Evolutionary conservation across 2,329 filamentous ascomycete species (phyloP), one percentile per base, ranked within the genome.

Genomic region (Atkinsonella texensis): DNA sequence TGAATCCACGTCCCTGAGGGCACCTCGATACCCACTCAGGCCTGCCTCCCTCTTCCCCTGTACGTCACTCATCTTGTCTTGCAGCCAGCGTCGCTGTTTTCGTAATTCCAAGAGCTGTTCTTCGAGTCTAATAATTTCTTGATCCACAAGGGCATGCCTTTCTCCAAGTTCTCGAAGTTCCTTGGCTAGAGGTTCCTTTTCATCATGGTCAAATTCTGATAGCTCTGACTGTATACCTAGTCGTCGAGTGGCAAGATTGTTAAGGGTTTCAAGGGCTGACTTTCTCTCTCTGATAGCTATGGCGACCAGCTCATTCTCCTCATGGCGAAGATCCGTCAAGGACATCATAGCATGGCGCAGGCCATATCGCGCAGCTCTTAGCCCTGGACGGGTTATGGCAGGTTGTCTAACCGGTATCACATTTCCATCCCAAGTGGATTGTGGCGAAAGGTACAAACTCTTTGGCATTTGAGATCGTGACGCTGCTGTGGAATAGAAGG

Each of bases 11-110:
- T 87, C 77, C 51, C 72, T 77, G 38, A 88, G 67, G 4, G 84
- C 83, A 1, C 82, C 78, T 18, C 75, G 79, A 63, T 88, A 89
- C 0, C 84, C 83, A 51, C 83, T 86, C 13, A 89, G 64, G n/a
- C 80, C 81, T 2, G 85, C 82, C 62, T 89, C 85, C 39, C 83
- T 72, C 50, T 75, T 74, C 57, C 83, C 89, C 55, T 76, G 75
- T 1, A 81, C 74, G 51, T 84, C 80, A 7, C 77, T 73, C 45
- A 87, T 79, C 59, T 79, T 74, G 2, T 74, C 74, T 54, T 77
- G 68, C 0, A 89, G 65, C 61, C 74, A 76, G n/a, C 74, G 70
- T 57, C 81, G 79, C 31, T 77, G 72, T 46, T 73, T 75, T 58
- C 80, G 80, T 67, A 89, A 72, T 3, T 74, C 73, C 23, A 74